Evolutionary conservation across 306 rosid species (phyloP).

Genomic region (Urtica urens): DNA sequence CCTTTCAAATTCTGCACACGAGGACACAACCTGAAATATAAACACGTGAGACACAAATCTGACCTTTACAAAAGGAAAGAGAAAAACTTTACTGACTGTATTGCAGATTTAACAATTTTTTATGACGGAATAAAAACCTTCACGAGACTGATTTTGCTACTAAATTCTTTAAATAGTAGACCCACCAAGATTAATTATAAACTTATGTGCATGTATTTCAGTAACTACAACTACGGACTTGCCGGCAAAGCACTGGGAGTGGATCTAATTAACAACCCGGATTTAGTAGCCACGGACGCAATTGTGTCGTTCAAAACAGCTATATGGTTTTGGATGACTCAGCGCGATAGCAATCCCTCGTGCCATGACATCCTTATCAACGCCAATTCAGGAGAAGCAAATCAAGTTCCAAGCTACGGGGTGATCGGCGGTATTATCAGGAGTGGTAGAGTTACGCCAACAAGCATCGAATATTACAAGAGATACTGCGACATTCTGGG

Average conservation of each 20-base stretch:
- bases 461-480: constrained; percentile 37
- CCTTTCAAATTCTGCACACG: too few relatives aligned
- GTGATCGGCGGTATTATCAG: not conserved
- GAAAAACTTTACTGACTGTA: not conserved
- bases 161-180: too few relatives aligned
- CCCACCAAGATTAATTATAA: too few relatives aligned
- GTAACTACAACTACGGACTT: constrained; percentile 49
- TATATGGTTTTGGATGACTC: constrained; percentile 46
- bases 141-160: not conserved
- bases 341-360: not conserved
- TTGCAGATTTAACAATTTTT: too few relatives aligned
- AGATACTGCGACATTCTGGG: constrained; percentile 27
- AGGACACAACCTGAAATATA: not conserved
- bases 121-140: too few relatives aligned
- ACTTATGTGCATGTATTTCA: not conserved
- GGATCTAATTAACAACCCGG: constrained; percentile 42
- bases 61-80: not conserved
- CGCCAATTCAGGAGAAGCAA: not conserved
- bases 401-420: not conserved
- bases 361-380: not conserved
- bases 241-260: constrained; percentile 37
- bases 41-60: not conserved
- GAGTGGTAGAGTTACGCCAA: constrained; percentile 25
- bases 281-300: constrained; percentile 32
- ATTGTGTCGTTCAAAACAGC: constrained; percentile 47